Evolutionary conservation across 176 grass and related monocot species (phyloP), one percentile per base, ranked within the genome.

Genomic region (Alopecurus myosuroides): DNA sequence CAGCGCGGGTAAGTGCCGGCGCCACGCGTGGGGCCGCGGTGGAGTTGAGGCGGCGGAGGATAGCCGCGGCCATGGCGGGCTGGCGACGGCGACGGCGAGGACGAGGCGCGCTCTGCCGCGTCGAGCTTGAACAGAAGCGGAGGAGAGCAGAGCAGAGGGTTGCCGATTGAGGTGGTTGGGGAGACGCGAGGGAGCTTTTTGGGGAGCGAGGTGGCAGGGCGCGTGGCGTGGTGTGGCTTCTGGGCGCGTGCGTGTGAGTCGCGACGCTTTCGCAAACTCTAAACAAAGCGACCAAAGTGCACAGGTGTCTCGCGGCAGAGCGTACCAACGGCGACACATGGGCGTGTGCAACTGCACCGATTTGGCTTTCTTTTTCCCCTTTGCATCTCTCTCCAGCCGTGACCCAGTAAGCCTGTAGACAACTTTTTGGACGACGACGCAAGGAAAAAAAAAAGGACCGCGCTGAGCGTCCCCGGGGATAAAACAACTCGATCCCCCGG

Each of bases 21-120:
- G 48, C 5, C 30, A 45, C 76, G 76, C 53, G 87, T 1, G 22
- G 14, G 46, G 13, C 0, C 22, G 42, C 34, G 5, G n/a, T 3
- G 39, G 35, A 20, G 70, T 39, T 20, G 75, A 74, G 60, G 75
- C 91, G 94, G 86, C 81, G 91, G 62, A 95, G 81, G 39, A 85
- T 51, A 49, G 88, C 85, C 74, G 67, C 69, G 76, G 83, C 89
- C 92, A 88, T 85, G 80, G 74, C 52, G 79, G 29, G 11, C 4
- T 19, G 51, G 39, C 0, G 41, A 5, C 11, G 4, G 22, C 0
- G 2, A 6, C 28, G 44, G 36, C 11, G 53, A 3, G 20, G 22
- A 35, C 6, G 23, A 61, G 10, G 49, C 28, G 60, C 40, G 40
- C 40, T 10, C 28, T 9, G 12, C 29, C 29, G 41, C 39, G 55